Percentiles rank a stretch among this genome's conserved stretches.
phyloP scores from a whole-genome alignment of 2,329 filamentous ascomycete genomes.

The Bipolaris bicolor region DNA sequence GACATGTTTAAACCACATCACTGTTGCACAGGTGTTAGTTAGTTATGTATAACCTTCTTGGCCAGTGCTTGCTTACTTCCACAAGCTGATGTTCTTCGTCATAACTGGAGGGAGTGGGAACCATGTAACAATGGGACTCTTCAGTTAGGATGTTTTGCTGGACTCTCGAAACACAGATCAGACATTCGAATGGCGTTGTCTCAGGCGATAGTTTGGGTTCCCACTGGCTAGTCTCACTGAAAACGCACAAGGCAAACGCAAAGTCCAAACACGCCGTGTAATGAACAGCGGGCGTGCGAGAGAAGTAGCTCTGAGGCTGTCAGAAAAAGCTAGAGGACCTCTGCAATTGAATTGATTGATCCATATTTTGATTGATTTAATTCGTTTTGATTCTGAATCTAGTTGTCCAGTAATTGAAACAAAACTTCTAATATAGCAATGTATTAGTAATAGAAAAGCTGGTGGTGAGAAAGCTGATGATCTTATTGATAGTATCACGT shows the following conservation, averaged over 20 bases:
- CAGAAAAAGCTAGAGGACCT: background rate
- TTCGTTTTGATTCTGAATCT: no score
- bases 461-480: no score
- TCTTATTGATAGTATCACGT: no score
- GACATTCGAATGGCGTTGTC: background rate
- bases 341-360: no score
- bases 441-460: no score
- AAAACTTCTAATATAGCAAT: no score
- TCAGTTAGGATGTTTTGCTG: background rate
- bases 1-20: background rate
- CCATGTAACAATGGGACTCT: background rate
- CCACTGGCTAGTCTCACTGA: background rate
- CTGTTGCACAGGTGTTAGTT: background rate
- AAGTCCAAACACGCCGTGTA: background rate
- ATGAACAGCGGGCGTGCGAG: background rate
- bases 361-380: no score
- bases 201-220: background rate
- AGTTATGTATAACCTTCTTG: background rate
- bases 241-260: background rate
- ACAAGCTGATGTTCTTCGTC: background rate
- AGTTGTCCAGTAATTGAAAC: no score
- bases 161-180: background rate
- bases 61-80: background rate
- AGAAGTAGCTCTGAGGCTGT: background rate
- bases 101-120: background rate